These are phyloP conservation scores for Penium margaritaceum DNA, from an alignment of 139 green algal species.

Conservation along the genomic window DNA sequence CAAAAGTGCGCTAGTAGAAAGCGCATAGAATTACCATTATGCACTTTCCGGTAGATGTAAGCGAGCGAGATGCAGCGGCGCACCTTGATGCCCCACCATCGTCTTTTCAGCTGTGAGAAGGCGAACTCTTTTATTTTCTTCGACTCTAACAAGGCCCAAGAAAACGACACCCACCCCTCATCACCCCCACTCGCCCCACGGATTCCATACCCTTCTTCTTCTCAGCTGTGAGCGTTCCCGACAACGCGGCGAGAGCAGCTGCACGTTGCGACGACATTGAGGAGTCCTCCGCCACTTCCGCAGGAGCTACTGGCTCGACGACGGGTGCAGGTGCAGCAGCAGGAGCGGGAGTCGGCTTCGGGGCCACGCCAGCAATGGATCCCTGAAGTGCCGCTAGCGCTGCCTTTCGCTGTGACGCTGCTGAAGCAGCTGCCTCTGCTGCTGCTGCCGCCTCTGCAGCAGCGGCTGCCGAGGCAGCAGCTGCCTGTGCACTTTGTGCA, in stretches of 20 bases:
- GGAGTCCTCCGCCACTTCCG: neutral
- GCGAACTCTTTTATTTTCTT: no score
- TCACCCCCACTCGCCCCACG: no score
- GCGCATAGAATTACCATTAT: no score
- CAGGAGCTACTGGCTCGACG: neutral
- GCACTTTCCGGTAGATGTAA: no score
- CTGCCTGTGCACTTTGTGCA: constrained; percentile 5
- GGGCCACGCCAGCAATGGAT: neutral
- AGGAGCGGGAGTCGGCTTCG: neutral
- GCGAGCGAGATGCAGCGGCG: no score
- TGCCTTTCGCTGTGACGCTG: constrained; percentile 13
- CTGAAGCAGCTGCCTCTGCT: neutral
- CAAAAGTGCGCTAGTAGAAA: no score
- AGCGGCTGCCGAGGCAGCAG: neutral
- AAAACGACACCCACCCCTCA: no score
- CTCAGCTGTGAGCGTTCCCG: neutral
- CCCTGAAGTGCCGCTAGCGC: constrained; percentile 12
- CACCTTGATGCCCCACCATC: no score
- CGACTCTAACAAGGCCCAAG: no score
- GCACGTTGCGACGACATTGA: neutral
- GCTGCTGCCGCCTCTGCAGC: neutral
- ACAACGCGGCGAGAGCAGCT: neutral
- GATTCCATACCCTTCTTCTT: neutral
- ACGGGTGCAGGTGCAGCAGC: neutral
- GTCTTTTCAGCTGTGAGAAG: no score